A percentile compares a stretch with the other conserved stretches of the same genome.
Evolutionary conservation across 495 filamentous ascomycete genomes (phyloP).

Genomic region (Penicillium paradoxum): DNA sequence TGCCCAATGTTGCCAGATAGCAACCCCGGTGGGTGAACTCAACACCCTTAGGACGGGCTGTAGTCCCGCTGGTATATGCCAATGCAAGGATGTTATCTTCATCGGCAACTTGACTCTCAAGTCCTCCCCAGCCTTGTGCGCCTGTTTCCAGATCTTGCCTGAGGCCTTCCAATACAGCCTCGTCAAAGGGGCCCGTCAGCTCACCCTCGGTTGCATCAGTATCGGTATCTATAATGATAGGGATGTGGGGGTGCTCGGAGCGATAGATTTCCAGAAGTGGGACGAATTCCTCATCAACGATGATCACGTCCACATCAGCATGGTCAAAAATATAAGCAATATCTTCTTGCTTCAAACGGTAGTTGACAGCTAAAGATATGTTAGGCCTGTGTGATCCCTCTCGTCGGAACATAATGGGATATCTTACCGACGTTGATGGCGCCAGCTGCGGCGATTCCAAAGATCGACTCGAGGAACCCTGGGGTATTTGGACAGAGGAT

Average conservation of each 20-base stretch:
- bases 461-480: conserved; percentile 86
- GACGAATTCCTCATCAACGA: conserved; percentile 77
- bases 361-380: conserved; percentile 64
- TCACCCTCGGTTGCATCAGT: conserved; percentile 73
- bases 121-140: conserved; percentile 67
- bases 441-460: conserved; percentile 81
- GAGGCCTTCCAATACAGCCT: conserved; percentile 77
- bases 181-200: conserved; percentile 74
- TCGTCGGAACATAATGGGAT: neutral
- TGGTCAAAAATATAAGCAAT: conserved; percentile 86
- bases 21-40: conserved; percentile 84
- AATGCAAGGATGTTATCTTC: conserved; percentile 82
- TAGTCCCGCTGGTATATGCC: conserved; percentile 91
- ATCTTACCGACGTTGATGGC: conserved; percentile 63
- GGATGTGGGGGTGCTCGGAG: conserved; percentile 51
- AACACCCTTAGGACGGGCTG: conserved; percentile 87
- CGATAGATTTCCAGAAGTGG: conserved; percentile 62
- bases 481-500: conserved; percentile 90
- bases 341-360: conserved; percentile 81
- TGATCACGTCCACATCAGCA: conserved; percentile 78
- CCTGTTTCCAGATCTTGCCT: conserved; percentile 59
- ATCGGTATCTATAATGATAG: conserved; percentile 78
- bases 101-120: conserved; percentile 59
- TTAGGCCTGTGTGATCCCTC: neutral
- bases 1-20: conserved; percentile 80